A percentile compares a stretch with the other conserved stretches of the same genome.
Evolutionary conservation across 805 yeast genomes (phyloP).

Genomic region (Blastobotrys americana): DNA sequence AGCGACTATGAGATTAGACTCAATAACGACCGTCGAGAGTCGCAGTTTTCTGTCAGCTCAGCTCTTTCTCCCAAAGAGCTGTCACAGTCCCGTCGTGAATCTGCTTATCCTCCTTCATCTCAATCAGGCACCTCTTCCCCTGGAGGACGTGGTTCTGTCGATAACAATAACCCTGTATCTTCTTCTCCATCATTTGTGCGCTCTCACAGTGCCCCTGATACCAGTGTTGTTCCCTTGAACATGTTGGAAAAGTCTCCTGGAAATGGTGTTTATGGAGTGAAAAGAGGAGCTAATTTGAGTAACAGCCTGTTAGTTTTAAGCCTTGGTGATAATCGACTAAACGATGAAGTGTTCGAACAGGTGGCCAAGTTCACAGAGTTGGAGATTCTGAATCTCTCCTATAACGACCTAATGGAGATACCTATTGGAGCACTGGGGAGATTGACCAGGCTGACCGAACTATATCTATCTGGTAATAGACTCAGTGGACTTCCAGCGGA

Average conservation of each 20-base stretch:
- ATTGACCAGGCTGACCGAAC: conserved; percentile 48
- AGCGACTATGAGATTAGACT: conserved; percentile 12
- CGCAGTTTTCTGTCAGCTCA: conserved; percentile 7
- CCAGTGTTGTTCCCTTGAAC: neutral
- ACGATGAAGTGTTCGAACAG: conserved; percentile 66
- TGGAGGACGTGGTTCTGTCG: neutral
- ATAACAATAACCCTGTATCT: neutral
- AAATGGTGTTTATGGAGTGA: neutral
- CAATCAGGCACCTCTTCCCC: neutral
- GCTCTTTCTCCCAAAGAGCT: conserved; percentile 6
- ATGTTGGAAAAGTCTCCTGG: neutral
- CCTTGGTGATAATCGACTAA: conserved; percentile 76
- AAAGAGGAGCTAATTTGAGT: conserved; percentile 30
- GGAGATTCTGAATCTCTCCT: conserved; percentile 63
- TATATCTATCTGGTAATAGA: conserved; percentile 79
- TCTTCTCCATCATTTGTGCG: neutral
- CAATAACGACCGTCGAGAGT: conserved; percentile 2
- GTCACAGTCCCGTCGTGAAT: conserved; percentile 1
- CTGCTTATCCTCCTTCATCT: neutral
- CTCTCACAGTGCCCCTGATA: neutral
- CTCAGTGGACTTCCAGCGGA: conserved; percentile 77
- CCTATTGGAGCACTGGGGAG: conserved; percentile 64
- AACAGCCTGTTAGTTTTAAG: conserved; percentile 50
- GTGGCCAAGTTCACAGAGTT: conserved; percentile 54
- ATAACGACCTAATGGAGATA: conserved; percentile 76